Percentiles rank a stretch among this genome's conserved stretches.
Evolutionary conservation across 177 flowering plant species (phyloP).

Genomic region (Telopea speciosissima): DNA sequence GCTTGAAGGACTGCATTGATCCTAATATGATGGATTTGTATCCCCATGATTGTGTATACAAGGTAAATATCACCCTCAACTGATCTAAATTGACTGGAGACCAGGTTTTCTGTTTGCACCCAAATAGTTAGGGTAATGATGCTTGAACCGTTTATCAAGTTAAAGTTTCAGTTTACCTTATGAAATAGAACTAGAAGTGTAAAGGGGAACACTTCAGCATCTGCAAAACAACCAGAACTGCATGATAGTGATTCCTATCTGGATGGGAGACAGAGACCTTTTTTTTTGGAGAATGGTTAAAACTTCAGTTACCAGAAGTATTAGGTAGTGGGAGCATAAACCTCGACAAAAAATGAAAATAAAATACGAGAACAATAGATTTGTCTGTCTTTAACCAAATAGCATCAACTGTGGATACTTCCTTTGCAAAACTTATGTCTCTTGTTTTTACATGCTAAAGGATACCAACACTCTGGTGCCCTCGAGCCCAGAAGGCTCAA

Average conservation of each 20-base stretch:
- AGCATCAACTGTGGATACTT: neutral
- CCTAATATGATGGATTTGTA: slow-evolving; percentile 80
- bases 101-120: neutral
- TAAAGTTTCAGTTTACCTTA: neutral
- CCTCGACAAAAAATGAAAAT: neutral
- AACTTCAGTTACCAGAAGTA: neutral
- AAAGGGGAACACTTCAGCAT: neutral
- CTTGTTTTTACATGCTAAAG: neutral
- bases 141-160: neutral
- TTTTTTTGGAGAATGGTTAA: neutral
- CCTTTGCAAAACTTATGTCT: too few species aligned
- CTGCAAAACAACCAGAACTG: neutral
- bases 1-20: slow-evolving; percentile 75
- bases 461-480: neutral
- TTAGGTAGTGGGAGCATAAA: neutral
- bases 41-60: slow-evolving; percentile 86
- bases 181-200: neutral
- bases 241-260: neutral
- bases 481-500: neutral
- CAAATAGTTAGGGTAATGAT: neutral
- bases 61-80: slow-evolving; percentile 35
- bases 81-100: neutral
- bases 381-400: neutral
- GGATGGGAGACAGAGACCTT: neutral
- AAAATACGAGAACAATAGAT: neutral